These are phyloP conservation scores for Corylus heterophylla DNA, from an alignment of 306 rosid species.

Conservation along the genomic window DNA sequence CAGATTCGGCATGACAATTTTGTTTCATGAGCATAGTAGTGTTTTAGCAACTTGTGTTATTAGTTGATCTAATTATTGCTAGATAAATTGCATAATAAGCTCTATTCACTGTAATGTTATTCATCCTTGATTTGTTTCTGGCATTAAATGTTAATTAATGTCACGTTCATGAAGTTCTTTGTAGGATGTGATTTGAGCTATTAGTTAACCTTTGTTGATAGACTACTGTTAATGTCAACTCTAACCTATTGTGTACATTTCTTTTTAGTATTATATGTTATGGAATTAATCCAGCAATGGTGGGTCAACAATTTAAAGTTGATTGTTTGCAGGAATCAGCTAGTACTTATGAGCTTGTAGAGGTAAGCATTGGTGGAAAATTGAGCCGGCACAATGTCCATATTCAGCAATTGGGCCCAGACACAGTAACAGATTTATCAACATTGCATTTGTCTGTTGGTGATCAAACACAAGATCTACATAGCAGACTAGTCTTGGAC, in stretches of 20 bases:
- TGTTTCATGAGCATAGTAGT: neutral
- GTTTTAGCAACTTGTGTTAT: neutral
- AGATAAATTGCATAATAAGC: neutral
- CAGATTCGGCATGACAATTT: neutral
- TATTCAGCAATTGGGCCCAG: constrained; percentile 83
- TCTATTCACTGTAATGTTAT: neutral
- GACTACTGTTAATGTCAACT: too few relatives aligned
- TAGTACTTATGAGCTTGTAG: constrained; percentile 76
- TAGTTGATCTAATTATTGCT: neutral
- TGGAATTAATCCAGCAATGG: constrained; percentile 17
- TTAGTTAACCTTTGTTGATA: neutral
- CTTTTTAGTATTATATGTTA: neutral
- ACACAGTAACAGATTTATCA: constrained; percentile 73
- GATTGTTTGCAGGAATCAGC: constrained; percentile 58
- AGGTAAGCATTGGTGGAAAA: constrained; percentile 85
- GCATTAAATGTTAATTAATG: neutral
- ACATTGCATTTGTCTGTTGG: constrained; percentile 74
- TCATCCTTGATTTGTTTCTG: neutral
- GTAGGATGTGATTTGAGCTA: neutral
- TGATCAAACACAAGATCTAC: constrained; percentile 91
- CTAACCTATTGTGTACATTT: neutral
- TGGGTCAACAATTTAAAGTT: constrained; percentile 19
- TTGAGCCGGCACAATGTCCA: constrained; percentile 88
- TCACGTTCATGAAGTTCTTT: neutral
- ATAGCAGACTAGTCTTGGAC: constrained; percentile 74